Evolutionary conservation across 306 rosid genomes (phyloP), one percentile per base, ranked within the genome.

Genomic region (Senna siamea): DNA sequence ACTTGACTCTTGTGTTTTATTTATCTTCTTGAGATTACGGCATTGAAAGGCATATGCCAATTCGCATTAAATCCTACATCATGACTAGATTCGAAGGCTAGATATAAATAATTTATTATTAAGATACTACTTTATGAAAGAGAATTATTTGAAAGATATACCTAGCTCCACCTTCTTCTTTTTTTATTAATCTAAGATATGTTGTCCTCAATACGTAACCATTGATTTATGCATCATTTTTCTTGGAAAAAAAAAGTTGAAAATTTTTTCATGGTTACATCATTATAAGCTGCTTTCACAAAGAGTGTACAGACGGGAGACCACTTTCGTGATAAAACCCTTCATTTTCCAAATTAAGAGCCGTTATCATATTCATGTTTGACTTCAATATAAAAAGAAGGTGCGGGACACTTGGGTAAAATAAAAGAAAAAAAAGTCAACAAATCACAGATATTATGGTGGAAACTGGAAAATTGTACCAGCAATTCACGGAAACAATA

Each of bases 281-380:
- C n/a, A n/a, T 18, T 5, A 12, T 7, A 11, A 40, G 73, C 10
- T 32, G 78, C 73, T 65, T 34, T 56, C 56, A 47, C 54, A 22
- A 17, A 37, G 52, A 19, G 58, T 37, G 1, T 11, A 19, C 70
- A 23, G 20, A 51, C n/a, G 61, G 60, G 59, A 47, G 35, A n/a
- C 76, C 30, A 23, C 9, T 41, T 56, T 61, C 11, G 26, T 4
- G 51, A 12, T 5, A 34, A 19, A 35, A 20, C 15, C 9, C 56
- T 11, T 0, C 55, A 5, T 70, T 70, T 37, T 54, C 52, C 20
- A 3, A 62, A n/a, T n/a, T n/a, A 5, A 26, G 4, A 12, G 51
- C 3, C 6, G 62, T 41, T 4, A 37, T 53, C n/a, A 51, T 19
- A 40, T 8, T 10, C 12, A 67, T 6, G n/a, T 41, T 44, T 65